These are phyloP conservation scores for Lolium multiflorum DNA, from an alignment of 176 grass and related monocot genomes.

Conservation along the genomic window DNA sequence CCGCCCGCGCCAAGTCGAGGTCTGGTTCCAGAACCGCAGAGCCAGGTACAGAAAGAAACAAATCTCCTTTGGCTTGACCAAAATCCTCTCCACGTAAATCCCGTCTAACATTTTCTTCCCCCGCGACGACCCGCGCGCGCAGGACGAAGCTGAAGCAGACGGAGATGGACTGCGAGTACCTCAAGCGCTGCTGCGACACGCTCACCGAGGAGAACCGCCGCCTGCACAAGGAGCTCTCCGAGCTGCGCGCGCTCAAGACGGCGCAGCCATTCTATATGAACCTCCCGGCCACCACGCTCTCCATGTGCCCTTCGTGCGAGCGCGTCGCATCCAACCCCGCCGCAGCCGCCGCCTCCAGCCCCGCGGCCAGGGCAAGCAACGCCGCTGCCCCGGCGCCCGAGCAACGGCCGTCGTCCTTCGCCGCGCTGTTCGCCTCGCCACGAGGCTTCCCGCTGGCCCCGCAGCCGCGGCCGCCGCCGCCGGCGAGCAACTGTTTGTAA, in stretches of 20 bases:
- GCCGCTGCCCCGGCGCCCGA: neutral
- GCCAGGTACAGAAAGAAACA: slow-evolving; percentile 35
- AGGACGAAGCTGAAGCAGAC: slow-evolving; percentile 77
- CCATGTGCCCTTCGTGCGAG: slow-evolving; percentile 97
- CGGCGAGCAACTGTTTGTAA: slow-evolving; percentile 55
- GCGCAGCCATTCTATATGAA: slow-evolving; percentile 80
- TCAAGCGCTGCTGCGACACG: slow-evolving; percentile 52
- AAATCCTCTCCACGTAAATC: neutral
- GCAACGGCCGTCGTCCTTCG: slow-evolving; percentile 64
- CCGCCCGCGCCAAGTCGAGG: slow-evolving; percentile 59
- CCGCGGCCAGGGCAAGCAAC: neutral
- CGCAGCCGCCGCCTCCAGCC: slow-evolving; percentile 3
- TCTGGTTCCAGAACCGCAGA: slow-evolving; percentile 70
- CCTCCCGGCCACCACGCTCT: slow-evolving; percentile 89
- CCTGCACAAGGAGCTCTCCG: slow-evolving; percentile 51
- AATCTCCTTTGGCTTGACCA: neutral
- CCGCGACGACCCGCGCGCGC: neutral
- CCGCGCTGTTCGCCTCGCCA: slow-evolving; percentile 55
- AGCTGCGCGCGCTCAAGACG: slow-evolving; percentile 70
- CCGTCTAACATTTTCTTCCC: neutral
- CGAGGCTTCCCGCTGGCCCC: slow-evolving; percentile 45
- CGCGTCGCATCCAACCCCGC: slow-evolving; percentile 62
- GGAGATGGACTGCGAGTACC: slow-evolving; percentile 55
- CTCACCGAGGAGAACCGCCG: slow-evolving; percentile 53
- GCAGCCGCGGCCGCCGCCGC: slow-evolving; percentile 47